Percentiles rank a stretch among this genome's conserved stretches.
These are phyloP conservation scores for Cryomyces antarcticus DNA, from an alignment of 495 filamentous ascomycete genomes.

Conservation along the genomic window DNA sequence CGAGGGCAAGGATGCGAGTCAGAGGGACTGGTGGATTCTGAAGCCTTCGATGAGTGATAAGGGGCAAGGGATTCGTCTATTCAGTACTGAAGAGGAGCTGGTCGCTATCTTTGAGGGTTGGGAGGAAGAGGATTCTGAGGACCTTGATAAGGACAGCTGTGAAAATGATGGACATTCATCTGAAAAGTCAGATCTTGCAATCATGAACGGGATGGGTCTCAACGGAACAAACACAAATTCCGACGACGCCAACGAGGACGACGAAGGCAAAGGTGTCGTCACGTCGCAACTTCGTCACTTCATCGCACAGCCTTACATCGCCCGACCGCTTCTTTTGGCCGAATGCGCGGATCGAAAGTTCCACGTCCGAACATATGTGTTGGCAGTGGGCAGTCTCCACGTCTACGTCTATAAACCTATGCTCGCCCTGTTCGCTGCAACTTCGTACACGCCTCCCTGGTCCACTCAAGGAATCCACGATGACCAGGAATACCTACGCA, in stretches of 20 bases:
- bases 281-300: slow-evolving; percentile 91
- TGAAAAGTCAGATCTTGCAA: neutral
- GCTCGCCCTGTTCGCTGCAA: slow-evolving; percentile 76
- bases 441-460: slow-evolving; percentile 34
- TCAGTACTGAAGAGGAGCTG: slow-evolving; percentile 62
- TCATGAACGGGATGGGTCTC: neutral
- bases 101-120: slow-evolving; percentile 74
- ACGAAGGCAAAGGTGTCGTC: slow-evolving; percentile 36
- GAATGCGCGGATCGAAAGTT: slow-evolving; percentile 58
- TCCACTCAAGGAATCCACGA: neutral
- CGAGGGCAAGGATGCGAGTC: slow-evolving; percentile 17
- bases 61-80: slow-evolving; percentile 79
- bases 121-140: slow-evolving; percentile 47
- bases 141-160: slow-evolving; percentile 21
- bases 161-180: slow-evolving; percentile 5
- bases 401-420: slow-evolving; percentile 79
- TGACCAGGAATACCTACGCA: slow-evolving; percentile 28
- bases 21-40: slow-evolving; percentile 89
- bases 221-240: slow-evolving; percentile 5
- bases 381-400: slow-evolving; percentile 52
- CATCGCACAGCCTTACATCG: slow-evolving; percentile 86
- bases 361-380: slow-evolving; percentile 81
- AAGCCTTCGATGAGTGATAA: slow-evolving; percentile 96
- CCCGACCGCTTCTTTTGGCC: slow-evolving; percentile 50
- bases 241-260: slow-evolving; percentile 9